Percentiles rank a stretch among this genome's conserved stretches.
Evolutionary conservation across 345 rosid species (phyloP).

Genomic region (Arabidopsis arenosa): DNA sequence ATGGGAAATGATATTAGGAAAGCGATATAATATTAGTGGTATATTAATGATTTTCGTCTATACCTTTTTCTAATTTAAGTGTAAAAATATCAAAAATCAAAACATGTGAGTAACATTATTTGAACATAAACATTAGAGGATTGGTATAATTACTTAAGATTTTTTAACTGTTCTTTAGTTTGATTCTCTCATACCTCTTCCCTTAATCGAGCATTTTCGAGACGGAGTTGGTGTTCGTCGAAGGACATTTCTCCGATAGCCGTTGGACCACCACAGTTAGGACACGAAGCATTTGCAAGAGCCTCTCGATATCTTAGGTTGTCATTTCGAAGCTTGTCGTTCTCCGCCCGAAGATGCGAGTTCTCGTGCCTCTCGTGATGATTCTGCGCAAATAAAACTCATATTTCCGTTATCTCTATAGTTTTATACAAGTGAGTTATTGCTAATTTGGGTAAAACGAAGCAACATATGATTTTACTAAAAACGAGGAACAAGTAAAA

Average conservation of each 20-base stretch:
- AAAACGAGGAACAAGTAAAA: constrained; percentile 36
- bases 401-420: neutral
- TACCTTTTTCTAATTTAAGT: neutral
- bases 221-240: constrained; percentile 89
- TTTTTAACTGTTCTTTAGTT: neutral
- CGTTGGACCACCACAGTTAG: constrained; percentile 95
- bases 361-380: constrained; percentile 92
- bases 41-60: too few species aligned
- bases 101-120: neutral
- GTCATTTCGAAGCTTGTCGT: constrained; percentile 90
- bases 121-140: neutral
- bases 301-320: constrained; percentile 90
- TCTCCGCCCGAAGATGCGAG: constrained; percentile 77
- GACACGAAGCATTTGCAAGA: constrained; percentile 88
- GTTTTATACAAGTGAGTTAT: neutral
- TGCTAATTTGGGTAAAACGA: constrained; percentile 21
- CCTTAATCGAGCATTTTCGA: constrained; percentile 83
- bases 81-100: neutral
- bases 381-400: constrained; percentile 50
- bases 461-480: constrained; percentile 27
- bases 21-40: neutral
- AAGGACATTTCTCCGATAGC: constrained; percentile 94
- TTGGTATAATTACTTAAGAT: neutral
- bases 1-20: neutral
- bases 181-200: constrained; percentile 67